Evolutionary conservation across 345 rosid species (phyloP).

Genomic region (Citrus reticulata): DNA sequence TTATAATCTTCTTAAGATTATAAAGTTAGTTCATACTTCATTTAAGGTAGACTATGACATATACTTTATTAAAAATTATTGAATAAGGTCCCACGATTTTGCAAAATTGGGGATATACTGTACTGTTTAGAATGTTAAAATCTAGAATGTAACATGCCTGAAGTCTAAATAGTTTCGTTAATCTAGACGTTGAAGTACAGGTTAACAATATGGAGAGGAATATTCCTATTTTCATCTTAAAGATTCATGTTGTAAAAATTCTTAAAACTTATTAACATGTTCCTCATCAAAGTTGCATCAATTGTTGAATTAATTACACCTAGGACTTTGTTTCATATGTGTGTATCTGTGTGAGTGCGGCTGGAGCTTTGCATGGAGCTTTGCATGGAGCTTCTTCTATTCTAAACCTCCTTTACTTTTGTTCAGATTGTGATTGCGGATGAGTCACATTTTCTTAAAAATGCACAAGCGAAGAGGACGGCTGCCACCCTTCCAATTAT

Average conservation of each 20-base stretch:
- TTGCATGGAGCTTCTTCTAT: slow-evolving; percentile 6
- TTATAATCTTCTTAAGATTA: not conserved
- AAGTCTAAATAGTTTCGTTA: not conserved
- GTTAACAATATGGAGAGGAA: not conserved
- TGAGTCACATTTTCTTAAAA: slow-evolving; percentile 92
- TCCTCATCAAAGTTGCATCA: not conserved
- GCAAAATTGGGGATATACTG: not conserved
- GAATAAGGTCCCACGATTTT: not conserved
- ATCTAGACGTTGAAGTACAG: not conserved
- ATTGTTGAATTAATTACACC: not conserved
- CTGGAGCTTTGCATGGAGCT: no score
- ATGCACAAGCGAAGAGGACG: slow-evolving; percentile 96
- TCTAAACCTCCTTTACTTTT: slow-evolving; percentile 18
- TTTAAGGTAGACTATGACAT: not conserved
- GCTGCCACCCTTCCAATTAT: slow-evolving; percentile 75
- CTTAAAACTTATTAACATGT: not conserved
- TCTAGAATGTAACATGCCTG: not conserved
- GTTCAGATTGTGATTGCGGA: slow-evolving; percentile 93
- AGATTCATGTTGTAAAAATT: not conserved
- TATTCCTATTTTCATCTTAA: not conserved
- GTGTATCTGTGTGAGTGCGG: not conserved
- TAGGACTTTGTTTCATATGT: not conserved
- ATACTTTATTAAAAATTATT: not conserved
- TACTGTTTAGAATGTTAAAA: not conserved
- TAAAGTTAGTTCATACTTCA: not conserved